Base-by-base conservation (phyloP, 1,284 basidiomycete genomes). In the Pseudozyma hubeiensis region DNA sequence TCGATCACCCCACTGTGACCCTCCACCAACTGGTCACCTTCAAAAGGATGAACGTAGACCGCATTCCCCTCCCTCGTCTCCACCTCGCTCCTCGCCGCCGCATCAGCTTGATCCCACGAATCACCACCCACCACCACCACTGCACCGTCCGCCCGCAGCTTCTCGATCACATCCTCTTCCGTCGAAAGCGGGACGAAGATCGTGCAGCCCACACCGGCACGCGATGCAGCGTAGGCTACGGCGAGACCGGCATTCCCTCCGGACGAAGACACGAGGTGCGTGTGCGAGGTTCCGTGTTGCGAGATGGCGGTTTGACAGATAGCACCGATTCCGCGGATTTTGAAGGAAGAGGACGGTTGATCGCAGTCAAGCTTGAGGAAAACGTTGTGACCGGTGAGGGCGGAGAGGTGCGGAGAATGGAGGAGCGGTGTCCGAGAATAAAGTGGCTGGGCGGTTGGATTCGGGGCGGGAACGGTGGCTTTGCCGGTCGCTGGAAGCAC, bases 171-270 rank as follows among this genome's bases (percentile, higher is more conserved):
- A 9, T 61, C 49, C 1, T 29, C 19, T 49, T 77, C 75, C 4
- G 75, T 74, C 3, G 61, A 48, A 5, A 40, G 10, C 0, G 84
- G 84, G 0, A 81, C 78, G 47, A 78, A 81, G 39, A 84, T 74
- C n/a, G 77, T 82, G 53, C 78, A 78, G 9, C 49, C 64, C 30
- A 78, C 59, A 16, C 74, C 74, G 2, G 80, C 61, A 9, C 63
- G 43, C 24, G 60, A 58, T 1, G 80, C 79, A 11, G 79, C 77
- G 37, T 77, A 67, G 0, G 81, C 77, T 5, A 75, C 79, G 1
- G 82, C 81, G 9, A 84, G 53, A 9, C 82, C 83, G 16, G 84
- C 84, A 64, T 85, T 85, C 2, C 84, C 84, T n/a, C 82, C 82
- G 4, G 71, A 77, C 2, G 79, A 80, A 30, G 71, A 76, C 5